Evolutionary conservation across 495 filamentous ascomycete genomes (phyloP), one percentile per base, ranked within the genome.

Genomic region (Xylaria palmicola): DNA sequence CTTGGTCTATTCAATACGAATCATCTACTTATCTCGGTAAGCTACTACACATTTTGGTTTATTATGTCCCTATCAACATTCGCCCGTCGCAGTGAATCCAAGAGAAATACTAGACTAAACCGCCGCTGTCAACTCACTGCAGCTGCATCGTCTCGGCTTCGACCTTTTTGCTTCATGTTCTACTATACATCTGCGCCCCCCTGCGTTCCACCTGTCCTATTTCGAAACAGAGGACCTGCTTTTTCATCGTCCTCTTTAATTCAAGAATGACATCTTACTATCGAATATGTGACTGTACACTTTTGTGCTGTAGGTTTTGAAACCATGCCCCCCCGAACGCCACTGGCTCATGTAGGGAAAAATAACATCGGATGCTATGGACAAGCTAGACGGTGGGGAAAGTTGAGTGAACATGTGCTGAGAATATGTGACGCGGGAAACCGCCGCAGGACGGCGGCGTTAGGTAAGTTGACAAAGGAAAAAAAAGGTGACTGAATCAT

Each of bases 281-380:
- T 39, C 34, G 26, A 44, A 26, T 45, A 20, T 53, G 57, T 22
- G 29, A 30, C 39, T 55, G 40, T 48, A 48, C 59, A 61, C 27
- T 61, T 52, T 36, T 22, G 40, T 22, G n/a, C n/a, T n/a, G 39
- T 27, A 61, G 19, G 9, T 61, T 41, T 61, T 54, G 3, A 39
- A 55, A 2, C 29, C 37, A 26, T n/a, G 19, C 10, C n/a, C 10
- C n/a, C 59, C 50, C 17, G 20, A 61, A 54, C 59, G 30, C 58
- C 58, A 12, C 9, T 45, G 37, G 19, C 50, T 9, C 48, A 53
- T 60, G 59, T 61, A 39, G 32, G 40, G 29, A 54, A 61, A 54
- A 61, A 55, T 24, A 20, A 48, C 49, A 39, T 43, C 40, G 29
- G 36, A 45, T 61, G 27, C 49, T 48, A 47, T 61, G 50, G 20